Evolutionary conservation across 208 protist species (phyloP), one percentile per base, ranked within the genome.

Genomic region (Leishmania tarentolae): DNA sequence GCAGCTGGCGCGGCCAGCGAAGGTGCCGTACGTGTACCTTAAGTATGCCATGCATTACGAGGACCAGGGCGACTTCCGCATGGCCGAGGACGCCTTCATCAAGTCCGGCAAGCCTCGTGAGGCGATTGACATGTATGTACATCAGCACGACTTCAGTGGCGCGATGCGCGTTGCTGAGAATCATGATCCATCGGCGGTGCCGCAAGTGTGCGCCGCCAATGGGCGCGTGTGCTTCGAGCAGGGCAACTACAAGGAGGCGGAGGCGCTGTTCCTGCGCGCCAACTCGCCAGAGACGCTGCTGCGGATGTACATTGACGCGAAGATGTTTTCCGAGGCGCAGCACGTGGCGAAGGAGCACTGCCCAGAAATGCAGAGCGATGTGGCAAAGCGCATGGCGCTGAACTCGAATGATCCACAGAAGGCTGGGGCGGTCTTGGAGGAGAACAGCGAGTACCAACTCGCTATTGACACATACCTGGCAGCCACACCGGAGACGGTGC

Each of bases 21-120:
- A 99, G 92, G 86, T 99, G 77, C 93, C 94, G 13, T 98, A 99
- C 80, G 96, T 99, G 40, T 98, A 99, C 82, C 88, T 99, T 53
- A 99, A 99, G 88, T 95, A 99, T 86, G 99, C 99, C 13, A 98
- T 99, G 94, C 91, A 94, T 86, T 97, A 99, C 80, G 98, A 99
- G 87, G 98, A 99, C 89, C 97, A 98, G 82, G 95, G 94, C 56
- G 93, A 98, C 80, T 98, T 98, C 87, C 95, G 93, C 73, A 95
- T 97, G 90, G 99, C 99, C 44, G 98, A 99, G 90, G 96, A 96
- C 65, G 97, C 98, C 71, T 99, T 99, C 86, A 81, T 99, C 73
- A 97, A 97, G 78, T 98, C 98, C 24, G 94, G 96, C 75, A 99
- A 99, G 89, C 98, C 98, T 46, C 96, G 95, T 40, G 97, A 99